Evolutionary conservation across 2,329 filamentous ascomycete genomes (phyloP), one percentile per base, ranked within the genome.

Genomic region (Monilinia laxa): DNA sequence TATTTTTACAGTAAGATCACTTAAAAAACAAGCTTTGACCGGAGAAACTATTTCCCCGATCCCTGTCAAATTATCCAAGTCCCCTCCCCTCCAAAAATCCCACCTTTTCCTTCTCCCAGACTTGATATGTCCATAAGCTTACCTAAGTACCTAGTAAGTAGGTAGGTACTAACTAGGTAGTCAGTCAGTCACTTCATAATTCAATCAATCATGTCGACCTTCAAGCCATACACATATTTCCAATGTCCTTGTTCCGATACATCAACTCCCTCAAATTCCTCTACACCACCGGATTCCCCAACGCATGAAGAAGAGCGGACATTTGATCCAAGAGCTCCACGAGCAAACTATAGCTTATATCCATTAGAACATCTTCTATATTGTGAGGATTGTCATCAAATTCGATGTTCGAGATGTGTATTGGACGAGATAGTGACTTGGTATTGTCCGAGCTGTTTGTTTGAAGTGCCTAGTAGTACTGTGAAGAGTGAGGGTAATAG

Each of bases 331-430:
- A 88, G 90, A 73, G 88, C 89, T 68, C 86, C 91, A 20, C 89
- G 93, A 49, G 91, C 95, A 67, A 95, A 93, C 77, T 98, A 92
- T 82, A 93, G 92, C 71, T 83, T 99, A 42, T 97, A 94, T 76
- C 94, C 95, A 0, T 87, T 97, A 55, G 94, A 98, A 75, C 89
- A 97, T 76, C 85, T 99, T 35, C 85, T 98, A 52, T 99, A 96
- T 81, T 99, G 95, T 81, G 94, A 97, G 76, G 95, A 98, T 77
- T 99, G 95, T 78, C 92, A 96, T 77, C 90, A 97, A 78, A 96
- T 98, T 69, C 90, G 95, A 72, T 99, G 95, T 77, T 91, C 92
- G 7, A 85, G 93, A 80, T 99, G 95, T 76, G 91, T 96, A 64
- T 86, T 89, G 58, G 95, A 99, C 76, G 95, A 99, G 80, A 93